These are phyloP conservation scores for Paecilomyces formosus DNA, from an alignment of 2,329 filamentous ascomycete genomes.

Conservation along the genomic window DNA sequence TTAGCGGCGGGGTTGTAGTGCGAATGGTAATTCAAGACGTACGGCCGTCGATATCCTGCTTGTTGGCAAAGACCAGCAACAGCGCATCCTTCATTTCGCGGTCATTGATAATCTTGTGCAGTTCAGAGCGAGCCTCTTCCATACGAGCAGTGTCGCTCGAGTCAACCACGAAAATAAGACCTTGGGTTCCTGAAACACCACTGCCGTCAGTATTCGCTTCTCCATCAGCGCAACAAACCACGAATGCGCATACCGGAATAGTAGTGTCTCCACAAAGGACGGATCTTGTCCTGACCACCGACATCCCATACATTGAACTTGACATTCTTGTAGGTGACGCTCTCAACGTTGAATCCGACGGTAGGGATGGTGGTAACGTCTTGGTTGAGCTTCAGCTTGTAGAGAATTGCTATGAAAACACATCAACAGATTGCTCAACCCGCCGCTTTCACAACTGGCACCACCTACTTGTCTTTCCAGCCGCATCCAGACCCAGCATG, in stretches of 20 bases:
- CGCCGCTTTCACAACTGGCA: background rate
- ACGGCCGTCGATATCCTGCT: slow-evolving; percentile 89
- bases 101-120: slow-evolving; percentile 96
- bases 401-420: slow-evolving; percentile 66
- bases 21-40: slow-evolving; percentile 19
- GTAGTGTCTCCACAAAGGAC: slow-evolving; percentile 95
- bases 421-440: slow-evolving; percentile 1
- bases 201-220: slow-evolving; percentile 1
- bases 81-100: slow-evolving; percentile 95
- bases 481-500: slow-evolving; percentile 96
- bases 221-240: background rate
- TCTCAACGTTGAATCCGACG: slow-evolving; percentile 98
- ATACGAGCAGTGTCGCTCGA: slow-evolving; percentile 86
- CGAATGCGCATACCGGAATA: slow-evolving; percentile 60
- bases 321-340: slow-evolving; percentile 97
- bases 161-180: slow-evolving; percentile 97
- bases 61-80: slow-evolving; percentile 94
- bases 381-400: slow-evolving; percentile 98
- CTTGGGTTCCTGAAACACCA: slow-evolving; percentile 67
- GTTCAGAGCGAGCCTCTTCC: slow-evolving; percentile 84
- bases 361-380: slow-evolving; percentile 98
- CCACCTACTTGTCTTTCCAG: slow-evolving; percentile 81
- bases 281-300: slow-evolving; percentile 97
- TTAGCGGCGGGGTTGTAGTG: background rate
- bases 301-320: slow-evolving; percentile 99